A percentile compares a stretch with the other conserved stretches of the same genome.
Conservation (phyloP, 306 rosid species). For the Alnus rubra region DNA sequence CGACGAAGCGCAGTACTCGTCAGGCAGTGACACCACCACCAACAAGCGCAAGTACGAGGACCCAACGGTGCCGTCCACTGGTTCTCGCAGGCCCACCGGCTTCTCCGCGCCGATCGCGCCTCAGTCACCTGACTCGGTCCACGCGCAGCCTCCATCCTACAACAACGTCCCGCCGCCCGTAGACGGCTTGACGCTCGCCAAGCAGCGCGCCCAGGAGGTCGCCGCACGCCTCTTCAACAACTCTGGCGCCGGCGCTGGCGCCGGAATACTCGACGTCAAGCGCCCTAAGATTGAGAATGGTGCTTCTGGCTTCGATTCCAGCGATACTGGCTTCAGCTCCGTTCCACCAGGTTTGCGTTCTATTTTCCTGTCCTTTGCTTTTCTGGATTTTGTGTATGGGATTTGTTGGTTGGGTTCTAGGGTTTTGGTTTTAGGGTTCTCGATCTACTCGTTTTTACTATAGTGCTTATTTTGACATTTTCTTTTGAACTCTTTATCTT, state of each 20-base stretch:
- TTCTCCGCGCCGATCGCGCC: slow-evolving; percentile 67
- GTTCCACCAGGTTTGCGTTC: slow-evolving; percentile 26
- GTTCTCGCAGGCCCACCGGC: slow-evolving; percentile 57
- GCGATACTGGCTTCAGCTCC: slow-evolving; percentile 55
- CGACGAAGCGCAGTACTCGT: slow-evolving; percentile 72
- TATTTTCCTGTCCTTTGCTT: neutral
- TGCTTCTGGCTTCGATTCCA: slow-evolving; percentile 62
- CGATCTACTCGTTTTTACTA: neutral
- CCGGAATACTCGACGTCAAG: slow-evolving; percentile 54
- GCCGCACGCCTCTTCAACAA: slow-evolving; percentile 76
- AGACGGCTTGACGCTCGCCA: slow-evolving; percentile 77
- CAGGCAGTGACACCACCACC: slow-evolving; percentile 45
- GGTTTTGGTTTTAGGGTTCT: neutral
- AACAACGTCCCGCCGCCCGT: slow-evolving; percentile 69
- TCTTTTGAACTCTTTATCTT: neutral
- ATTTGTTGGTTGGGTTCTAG: neutral
- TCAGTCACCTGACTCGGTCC: slow-evolving; percentile 46
- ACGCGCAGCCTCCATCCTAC: slow-evolving; percentile 46
- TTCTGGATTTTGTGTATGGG: neutral
- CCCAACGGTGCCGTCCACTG: slow-evolving; percentile 37
- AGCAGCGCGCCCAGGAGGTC: slow-evolving; percentile 93
- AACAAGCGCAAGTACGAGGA: slow-evolving; percentile 91
- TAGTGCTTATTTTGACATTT: no score
- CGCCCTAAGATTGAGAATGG: slow-evolving; percentile 86
- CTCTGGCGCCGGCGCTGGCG: slow-evolving; percentile 34